Base-by-base conservation (phyloP, 129 eudicot species). In the Pulicaria dysenterica region DNA sequence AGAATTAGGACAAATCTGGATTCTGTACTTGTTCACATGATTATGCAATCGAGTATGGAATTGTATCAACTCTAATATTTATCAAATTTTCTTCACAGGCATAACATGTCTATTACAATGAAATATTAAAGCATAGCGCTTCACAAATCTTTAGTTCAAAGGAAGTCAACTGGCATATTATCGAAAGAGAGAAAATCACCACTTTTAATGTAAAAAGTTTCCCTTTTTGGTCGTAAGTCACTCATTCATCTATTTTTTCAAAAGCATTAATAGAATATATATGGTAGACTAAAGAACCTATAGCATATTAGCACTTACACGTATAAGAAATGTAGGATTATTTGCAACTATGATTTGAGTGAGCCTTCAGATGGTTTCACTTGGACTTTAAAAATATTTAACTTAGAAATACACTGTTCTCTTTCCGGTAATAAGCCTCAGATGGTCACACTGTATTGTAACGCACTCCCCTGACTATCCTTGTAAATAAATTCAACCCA, bases 251-350 rank as follows among this genome's bases (percentile, higher is more conserved):
- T 24, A 24, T 24, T 24, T 24, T 24, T 24, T 24, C 31, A 24
- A 24, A 24, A 24, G 31, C 31, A 24, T 24, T 24, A 24, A 24
- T 24, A 24, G 31, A 24, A 24, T 24, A 24, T 24, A 24, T 24
- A 24, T 24, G 2, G 31, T 24, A 24, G 31, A 24, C 31, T 24
- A 24, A 24, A 24, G 31, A 24, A 24, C 31, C 31, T 24, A 24
- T 24, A 24, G 31, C 31, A 24, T 24, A 17, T 17, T 64, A 64
- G 14, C 53, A 42, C 69, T 42, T 15, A 42, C 51, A 41, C 2
- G 10, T 64, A 64, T 64, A 55, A 24, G 31, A 64, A n/a, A 45
- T 44, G 15, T 45, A 64, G 40, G 19, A 64, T 16, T 40, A 24
- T 64, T 24, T 64, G 55, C 55, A 13, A 31, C 56, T 65, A 45